Evolutionary conservation across 495 filamentous ascomycete genomes (phyloP).

Genomic region (Xylaria grammica): DNA sequence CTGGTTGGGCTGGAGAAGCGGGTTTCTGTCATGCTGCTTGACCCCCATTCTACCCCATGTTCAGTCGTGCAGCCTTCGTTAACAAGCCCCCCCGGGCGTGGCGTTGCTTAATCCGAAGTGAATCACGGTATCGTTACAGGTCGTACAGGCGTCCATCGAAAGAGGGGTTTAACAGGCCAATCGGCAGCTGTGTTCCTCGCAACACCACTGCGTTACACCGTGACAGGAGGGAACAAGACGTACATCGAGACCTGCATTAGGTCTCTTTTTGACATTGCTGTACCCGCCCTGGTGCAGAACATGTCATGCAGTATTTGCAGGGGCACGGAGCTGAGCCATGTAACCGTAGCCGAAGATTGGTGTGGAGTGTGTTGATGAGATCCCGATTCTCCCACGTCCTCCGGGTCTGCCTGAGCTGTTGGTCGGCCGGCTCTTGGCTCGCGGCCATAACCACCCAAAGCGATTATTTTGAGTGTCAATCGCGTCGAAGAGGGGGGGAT

Average conservation of each 20-base stretch:
- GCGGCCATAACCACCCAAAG: constrained; percentile 18
- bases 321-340: constrained; percentile 22
- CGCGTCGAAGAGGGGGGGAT: constrained; percentile 13
- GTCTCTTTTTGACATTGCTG: constrained; percentile 12
- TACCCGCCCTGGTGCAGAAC: constrained; percentile 7
- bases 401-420: constrained; percentile 1
- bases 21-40: constrained; percentile 11
- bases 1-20: constrained; percentile 13
- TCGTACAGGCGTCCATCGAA: constrained; percentile 12
- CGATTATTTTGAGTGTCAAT: constrained; percentile 13
- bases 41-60: constrained; percentile 17
- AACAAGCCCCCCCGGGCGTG: constrained; percentile 12
- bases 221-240: constrained; percentile 11
- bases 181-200: constrained; percentile 13
- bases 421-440: constrained; percentile 1
- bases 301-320: constrained; percentile 16
- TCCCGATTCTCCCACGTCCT: constrained; percentile 19
- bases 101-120: constrained; percentile 14
- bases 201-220: constrained; percentile 18
- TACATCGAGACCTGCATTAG: constrained; percentile 24
- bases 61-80: constrained; percentile 13
- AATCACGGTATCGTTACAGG: constrained; percentile 7
- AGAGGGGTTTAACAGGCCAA: constrained; percentile 2
- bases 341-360: constrained; percentile 19
- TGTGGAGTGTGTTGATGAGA: constrained; percentile 16